Evolutionary conservation across 2,329 filamentous ascomycete species (phyloP), one percentile per base, ranked within the genome.

Genomic region (Metarhizium guizhouense): DNA sequence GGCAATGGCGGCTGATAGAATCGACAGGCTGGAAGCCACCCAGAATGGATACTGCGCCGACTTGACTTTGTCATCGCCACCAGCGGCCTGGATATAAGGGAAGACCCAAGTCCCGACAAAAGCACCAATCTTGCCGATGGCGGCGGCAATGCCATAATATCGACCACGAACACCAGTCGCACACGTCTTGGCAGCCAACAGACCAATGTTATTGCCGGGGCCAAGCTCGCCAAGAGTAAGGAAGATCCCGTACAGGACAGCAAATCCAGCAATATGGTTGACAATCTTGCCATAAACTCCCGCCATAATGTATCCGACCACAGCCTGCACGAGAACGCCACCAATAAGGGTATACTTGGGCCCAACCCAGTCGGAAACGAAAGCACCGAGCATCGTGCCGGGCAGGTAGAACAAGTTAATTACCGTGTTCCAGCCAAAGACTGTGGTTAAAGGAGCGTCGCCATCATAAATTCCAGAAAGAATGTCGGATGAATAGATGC

Each of bases 381-480:
- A 88, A 0, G 89, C 87, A 20, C 92, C 92, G 3, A 87, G 70
- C 53, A 92, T 76, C 29, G 89, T 88, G 1, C 92, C 92, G 0
- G 90, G 91, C 51, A 95, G 80, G 70, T 95, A 95, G 70, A 96
- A 96, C 59, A 90, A 74, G 69, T 94, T 95, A 74, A 95, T 84
- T 47, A 96, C 80, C 0, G 87, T 90, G 67, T 90, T 91, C 90
- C 90, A 96, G 45, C 90, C 92, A 58, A 96, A 92, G 11, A 84
- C 74, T 59, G 87, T 87, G 65, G 89, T 93, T 2, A 96, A 74
- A 0, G 86, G 80, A 0, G 82, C 76, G 4, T 68, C 63, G 0
- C 76, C 65, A 10, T 82, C 81, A 47, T 86, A 83, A 32, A 90
- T 80, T 57, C 82, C 84, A 43, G 74, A 69, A 0, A 95, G 73